Evolutionary conservation across 208 protist genomes (phyloP), one percentile per base, ranked within the genome.

Genomic region (Strigomonas culicis): DNA sequence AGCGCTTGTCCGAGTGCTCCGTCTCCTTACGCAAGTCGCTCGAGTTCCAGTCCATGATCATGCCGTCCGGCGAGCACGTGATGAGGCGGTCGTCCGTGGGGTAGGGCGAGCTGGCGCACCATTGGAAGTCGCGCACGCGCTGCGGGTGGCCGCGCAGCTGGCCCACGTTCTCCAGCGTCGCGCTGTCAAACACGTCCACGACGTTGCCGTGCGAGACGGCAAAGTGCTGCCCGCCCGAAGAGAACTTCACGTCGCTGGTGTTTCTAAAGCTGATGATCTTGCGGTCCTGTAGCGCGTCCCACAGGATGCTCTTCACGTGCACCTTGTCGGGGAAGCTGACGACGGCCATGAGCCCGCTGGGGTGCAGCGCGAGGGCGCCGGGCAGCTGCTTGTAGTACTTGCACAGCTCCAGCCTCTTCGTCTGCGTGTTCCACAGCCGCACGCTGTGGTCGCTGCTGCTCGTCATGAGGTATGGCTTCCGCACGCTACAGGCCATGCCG

Each of bases 301-400:
- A 95, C 27, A 98, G 69, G 46, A 99, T 64, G 67, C 90, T 98
- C 90, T 98, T 94, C 22, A 99, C 82, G 10, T 88, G 75, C 64
- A 99, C 85, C 70, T 97, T 97, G 68, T 98, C 96, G 17, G 80
- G 52, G 66, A 98, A 98, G 63, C 95, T 96, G 31, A 98, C 79
- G 24, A 98, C 82, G n/a, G 98, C 77, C 52, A 95, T 87, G 4
- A 98, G 79, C 11, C 97, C 97, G 47, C 81, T 93, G 1, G 97
- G 97, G 79, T 99, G 97, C 57, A 98, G 81, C 1, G 94, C 83
- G 17, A 98, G 75, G 6, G 93, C 84, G 60, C 92, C 86, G 2
- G 91, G 89, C 74, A 95, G 88, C 49, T 84, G 71, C 7, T 74
- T 53, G 52, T 98, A 98, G 59, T 76, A 82, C 74, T 97, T 88